Base-by-base conservation (phyloP, 495 filamentous ascomycete species). In the Talaromyces stipitatus region DNA sequence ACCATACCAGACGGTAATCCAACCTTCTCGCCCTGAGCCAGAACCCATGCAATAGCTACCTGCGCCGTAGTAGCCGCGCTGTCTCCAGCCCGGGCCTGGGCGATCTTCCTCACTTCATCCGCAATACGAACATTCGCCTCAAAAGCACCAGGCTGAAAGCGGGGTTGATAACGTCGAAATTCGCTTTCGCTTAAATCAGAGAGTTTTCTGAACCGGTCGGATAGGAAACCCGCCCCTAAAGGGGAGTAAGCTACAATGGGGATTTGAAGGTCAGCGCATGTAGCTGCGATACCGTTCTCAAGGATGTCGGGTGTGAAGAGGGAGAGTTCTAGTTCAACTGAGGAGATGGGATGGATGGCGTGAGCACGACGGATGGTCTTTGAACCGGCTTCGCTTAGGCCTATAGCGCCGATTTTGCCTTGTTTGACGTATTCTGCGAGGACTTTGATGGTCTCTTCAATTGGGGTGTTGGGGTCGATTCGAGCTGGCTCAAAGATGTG, bases 401-500 rank as follows among this genome's bases (percentile, higher is more conserved):
- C 83, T 12, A 88, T 61, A 58, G 82, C 69, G 47, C 74, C 75
- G 63, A 87, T 78, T 62, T 85, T 60, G 87, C 76, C 47, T 77
- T 84, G 60, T 81, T 79, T 66, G 4, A 27, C 20, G 55, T 67
- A 61, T 54, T 58, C 48, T 66, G 76, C 70, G 14, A 84, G 63
- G 10, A 63, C 57, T 2, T 60, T 60, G 38, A 83, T 68, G 5
- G 74, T 78, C 16, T 70, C 66, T 53, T 83, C 76, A 38, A 82
- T 65, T 7, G 77, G 78, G 38, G 69, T 70, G 0, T 78, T 77
- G n/a, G 70, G 74, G 62, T 90, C 87, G 10, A 86, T 72, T 2
- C 88, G 73, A 16, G 83, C 85, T 52, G 66, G 79, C 67, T 87
- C 82, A 57, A 87, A 91, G 30, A 89, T 75, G 65, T 90, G 85